These are phyloP conservation scores for Royoungia palumana DNA, from an alignment of 768 basidiomycete species.

Conservation along the genomic window DNA sequence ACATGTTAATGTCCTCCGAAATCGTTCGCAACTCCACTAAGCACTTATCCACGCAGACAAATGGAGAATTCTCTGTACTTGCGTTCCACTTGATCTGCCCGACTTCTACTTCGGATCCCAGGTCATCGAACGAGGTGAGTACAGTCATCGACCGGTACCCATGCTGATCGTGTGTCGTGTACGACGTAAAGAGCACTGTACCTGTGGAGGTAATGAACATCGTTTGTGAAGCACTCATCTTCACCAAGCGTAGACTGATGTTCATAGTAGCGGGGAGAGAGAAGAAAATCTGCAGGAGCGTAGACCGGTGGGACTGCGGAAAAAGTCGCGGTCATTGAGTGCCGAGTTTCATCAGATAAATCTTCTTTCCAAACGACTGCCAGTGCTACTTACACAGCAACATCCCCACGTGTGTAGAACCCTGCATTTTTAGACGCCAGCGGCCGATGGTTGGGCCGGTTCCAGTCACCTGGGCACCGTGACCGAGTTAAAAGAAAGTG, in stretches of 20 bases:
- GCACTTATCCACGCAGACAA: background rate
- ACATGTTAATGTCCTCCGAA: background rate
- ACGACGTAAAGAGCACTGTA: constrained; percentile 11
- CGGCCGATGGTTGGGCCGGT: background rate
- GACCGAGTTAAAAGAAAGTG: too few species aligned
- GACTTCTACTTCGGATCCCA: constrained; percentile 3
- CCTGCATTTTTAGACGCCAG: background rate
- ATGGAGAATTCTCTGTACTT: background rate
- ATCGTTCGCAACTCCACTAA: constrained; percentile 3
- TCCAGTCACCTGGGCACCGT: too few species aligned
- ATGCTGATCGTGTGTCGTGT: background rate
- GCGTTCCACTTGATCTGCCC: constrained; percentile 20
- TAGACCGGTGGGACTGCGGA: too few species aligned
- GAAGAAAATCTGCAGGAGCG: background rate
- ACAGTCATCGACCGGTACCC: constrained; percentile 1
- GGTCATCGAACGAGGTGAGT: constrained; percentile 13
- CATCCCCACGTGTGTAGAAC: background rate
- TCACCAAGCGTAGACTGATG: constrained; percentile 17
- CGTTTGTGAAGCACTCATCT: constrained; percentile 6
- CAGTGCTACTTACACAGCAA: constrained; percentile 5
- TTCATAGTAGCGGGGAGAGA: constrained; percentile 9
- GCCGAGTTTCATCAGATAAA: background rate
- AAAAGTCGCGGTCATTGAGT: background rate
- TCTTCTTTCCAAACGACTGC: background rate
- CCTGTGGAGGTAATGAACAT: constrained; percentile 18